Conservation (phyloP, 192 early-diverging fungal genomes). For the Backusella sp. region DNA sequence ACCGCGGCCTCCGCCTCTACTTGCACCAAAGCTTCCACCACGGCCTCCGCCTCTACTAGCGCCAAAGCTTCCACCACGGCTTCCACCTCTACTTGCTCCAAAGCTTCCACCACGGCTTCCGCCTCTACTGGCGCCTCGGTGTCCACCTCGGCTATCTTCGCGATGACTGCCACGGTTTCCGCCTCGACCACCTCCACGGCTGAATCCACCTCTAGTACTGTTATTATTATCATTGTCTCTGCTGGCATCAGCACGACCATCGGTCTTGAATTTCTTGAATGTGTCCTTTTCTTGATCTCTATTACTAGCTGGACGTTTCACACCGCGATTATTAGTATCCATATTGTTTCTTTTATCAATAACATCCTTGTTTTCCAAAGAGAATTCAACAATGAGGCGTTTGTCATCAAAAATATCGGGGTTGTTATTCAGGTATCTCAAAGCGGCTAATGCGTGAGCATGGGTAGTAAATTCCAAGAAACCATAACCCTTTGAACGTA, state of each 20-base stretch:
- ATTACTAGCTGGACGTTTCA: not conserved
- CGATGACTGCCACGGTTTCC: conserved; percentile 12
- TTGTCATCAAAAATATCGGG: conserved; percentile 60
- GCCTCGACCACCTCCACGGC: not conserved
- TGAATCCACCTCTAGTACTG: not conserved
- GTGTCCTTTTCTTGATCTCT: not conserved
- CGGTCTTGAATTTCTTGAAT: conserved; percentile 1
- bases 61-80: not conserved
- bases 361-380: conserved; percentile 73
- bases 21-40: not conserved
- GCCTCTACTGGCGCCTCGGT: conserved; percentile 8
- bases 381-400: conserved; percentile 86
- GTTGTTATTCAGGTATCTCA: conserved; percentile 89
- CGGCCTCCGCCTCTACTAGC: not conserved
- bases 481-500: conserved; percentile 83
- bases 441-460: conserved; percentile 88
- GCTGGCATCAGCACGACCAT: not conserved
- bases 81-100: not conserved
- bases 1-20: not conserved
- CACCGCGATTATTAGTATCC: not conserved
- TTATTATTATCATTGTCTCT: not conserved
- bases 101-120: not conserved
- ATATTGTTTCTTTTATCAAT: conserved; percentile 5
- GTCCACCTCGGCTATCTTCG: not conserved
- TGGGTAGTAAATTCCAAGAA: conserved; percentile 91